Conservation (phyloP, 2,329 filamentous ascomycete species). For the Coniella vitis region DNA sequence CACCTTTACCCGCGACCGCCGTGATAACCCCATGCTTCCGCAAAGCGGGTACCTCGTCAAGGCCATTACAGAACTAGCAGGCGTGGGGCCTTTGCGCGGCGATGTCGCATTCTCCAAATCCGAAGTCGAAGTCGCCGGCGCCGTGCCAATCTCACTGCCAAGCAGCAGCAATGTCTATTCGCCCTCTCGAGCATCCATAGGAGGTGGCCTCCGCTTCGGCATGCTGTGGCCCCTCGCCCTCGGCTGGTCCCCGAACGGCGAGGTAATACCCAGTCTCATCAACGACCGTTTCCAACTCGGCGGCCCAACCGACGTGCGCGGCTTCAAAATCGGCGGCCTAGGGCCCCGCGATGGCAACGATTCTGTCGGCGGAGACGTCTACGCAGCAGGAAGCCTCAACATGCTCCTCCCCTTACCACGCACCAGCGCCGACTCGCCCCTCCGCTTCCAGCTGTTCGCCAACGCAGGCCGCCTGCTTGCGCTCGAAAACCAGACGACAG, state of each 20-base stretch:
- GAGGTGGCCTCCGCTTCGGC: conserved; percentile 73
- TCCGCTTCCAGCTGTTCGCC: conserved; percentile 83
- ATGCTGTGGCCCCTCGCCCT: conserved; percentile 75
- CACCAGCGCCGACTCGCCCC: conserved; percentile 72
- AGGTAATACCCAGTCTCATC: conserved; percentile 64
- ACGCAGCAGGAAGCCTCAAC: conserved; percentile 81
- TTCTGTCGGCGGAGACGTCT: conserved; percentile 85
- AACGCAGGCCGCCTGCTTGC: conserved; percentile 84
- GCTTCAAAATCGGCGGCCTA: conserved; percentile 83
- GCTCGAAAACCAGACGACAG: conserved; percentile 47
- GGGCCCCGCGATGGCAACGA: conserved; percentile 83
- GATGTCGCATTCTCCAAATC: conserved; percentile 92
- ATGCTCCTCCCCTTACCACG: conserved; percentile 79
- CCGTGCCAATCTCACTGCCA: conserved; percentile 66
- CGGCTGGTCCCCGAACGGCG: conserved; percentile 43
- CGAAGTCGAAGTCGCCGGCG: conserved; percentile 76
- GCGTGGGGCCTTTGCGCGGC: conserved; percentile 73
- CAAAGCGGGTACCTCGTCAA: conserved; percentile 75
- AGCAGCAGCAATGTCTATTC: conserved; percentile 54
- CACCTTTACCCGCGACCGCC: conserved; percentile 69
- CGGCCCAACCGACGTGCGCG: conserved; percentile 88
- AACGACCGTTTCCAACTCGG: conserved; percentile 95
- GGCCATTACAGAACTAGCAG: conserved; percentile 75
- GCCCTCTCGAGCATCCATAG: conserved; percentile 73
- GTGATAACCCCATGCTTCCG: conserved; percentile 81